A percentile compares a stretch with the other conserved stretches of the same genome.
Conservation (phyloP, 768 basidiomycete species). For the Clavulina sp. region DNA sequence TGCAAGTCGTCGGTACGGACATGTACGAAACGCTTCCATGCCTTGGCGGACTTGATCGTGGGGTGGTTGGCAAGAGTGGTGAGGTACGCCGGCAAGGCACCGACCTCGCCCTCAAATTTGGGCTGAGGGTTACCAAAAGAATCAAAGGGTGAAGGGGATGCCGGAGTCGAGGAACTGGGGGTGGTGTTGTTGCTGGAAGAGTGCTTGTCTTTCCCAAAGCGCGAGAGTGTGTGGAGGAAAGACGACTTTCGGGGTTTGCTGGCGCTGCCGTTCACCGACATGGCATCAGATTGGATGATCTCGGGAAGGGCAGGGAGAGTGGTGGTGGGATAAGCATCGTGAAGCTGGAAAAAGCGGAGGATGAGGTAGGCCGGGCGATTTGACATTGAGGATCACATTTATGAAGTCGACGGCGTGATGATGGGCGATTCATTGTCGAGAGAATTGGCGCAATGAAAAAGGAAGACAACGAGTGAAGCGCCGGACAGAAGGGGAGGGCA, state of each 20-base stretch:
- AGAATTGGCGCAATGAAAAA: no score
- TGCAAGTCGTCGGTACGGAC: conserved; percentile 79
- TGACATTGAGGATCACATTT: no score
- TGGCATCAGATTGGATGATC: not conserved
- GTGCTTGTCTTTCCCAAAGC: conserved; percentile 2
- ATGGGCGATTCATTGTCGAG: not conserved
- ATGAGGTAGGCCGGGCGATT: no score
- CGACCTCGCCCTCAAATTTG: conserved; percentile 10
- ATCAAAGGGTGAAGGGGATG: conserved; percentile 42
- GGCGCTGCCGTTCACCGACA: not conserved
- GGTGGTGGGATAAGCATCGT: conserved; percentile 38
- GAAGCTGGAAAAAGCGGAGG: no score
- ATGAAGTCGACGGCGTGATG: no score
- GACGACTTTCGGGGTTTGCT: conserved; percentile 35
- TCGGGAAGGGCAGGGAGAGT: conserved; percentile 42
- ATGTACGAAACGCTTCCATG: conserved; percentile 75
- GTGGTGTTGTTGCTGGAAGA: not conserved
- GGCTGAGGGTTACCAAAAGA: conserved; percentile 30
- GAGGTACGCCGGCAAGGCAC: conserved; percentile 30
- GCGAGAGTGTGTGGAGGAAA: conserved; percentile 58
- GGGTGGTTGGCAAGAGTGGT: conserved; percentile 58
- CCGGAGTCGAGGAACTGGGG: conserved; percentile 1
- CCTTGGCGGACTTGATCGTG: conserved; percentile 39
- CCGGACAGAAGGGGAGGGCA: not conserved
- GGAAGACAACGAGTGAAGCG: not conserved